Evolutionary conservation across 2,329 filamentous ascomycete species (phyloP).

Genomic region (Xenoacremonium recifei): DNA sequence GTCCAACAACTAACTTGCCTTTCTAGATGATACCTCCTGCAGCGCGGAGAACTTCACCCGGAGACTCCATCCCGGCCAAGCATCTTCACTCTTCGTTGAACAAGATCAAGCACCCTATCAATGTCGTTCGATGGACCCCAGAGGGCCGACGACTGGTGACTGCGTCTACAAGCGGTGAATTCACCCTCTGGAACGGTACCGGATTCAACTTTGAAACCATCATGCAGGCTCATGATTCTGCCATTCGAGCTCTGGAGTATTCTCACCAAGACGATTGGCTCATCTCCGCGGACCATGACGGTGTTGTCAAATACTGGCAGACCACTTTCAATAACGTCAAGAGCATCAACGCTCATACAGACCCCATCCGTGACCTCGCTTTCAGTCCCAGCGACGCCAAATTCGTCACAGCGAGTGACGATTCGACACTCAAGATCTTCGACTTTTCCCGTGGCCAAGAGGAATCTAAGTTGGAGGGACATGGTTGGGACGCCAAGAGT

Average conservation of each 20-base stretch:
- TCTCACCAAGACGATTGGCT: slow-evolving; percentile 97
- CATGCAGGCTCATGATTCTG: slow-evolving; percentile 93
- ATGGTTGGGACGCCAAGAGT: slow-evolving; percentile 96
- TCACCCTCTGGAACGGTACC: slow-evolving; percentile 97
- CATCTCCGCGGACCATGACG: slow-evolving; percentile 91
- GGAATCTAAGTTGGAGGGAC: slow-evolving; percentile 83
- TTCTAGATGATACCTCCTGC: slow-evolving; percentile 80
- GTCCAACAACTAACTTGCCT: slow-evolving; percentile 19
- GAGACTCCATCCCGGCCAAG: slow-evolving; percentile 88
- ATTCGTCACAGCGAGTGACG: slow-evolving; percentile 94
- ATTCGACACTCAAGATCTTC: slow-evolving; percentile 90
- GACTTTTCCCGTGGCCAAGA: slow-evolving; percentile 87
- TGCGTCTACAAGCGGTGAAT: slow-evolving; percentile 93
- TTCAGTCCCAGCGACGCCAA: slow-evolving; percentile 94
- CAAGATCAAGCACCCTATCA: slow-evolving; percentile 96
- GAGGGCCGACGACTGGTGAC: slow-evolving; percentile 90
- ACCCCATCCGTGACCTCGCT: slow-evolving; percentile 86
- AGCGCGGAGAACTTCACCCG: slow-evolving; percentile 70
- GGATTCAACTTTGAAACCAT: slow-evolving; percentile 99
- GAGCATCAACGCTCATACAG: slow-evolving; percentile 84
- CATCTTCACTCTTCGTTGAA: slow-evolving; percentile 97
- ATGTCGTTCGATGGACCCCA: slow-evolving; percentile 95
- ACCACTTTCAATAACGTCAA: slow-evolving; percentile 99
- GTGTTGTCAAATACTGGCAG: slow-evolving; percentile 97
- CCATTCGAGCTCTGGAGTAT: slow-evolving; percentile 80